These are phyloP conservation scores for Amanita muscaria DNA, from an alignment of 768 basidiomycete genomes.

Conservation along the genomic window DNA sequence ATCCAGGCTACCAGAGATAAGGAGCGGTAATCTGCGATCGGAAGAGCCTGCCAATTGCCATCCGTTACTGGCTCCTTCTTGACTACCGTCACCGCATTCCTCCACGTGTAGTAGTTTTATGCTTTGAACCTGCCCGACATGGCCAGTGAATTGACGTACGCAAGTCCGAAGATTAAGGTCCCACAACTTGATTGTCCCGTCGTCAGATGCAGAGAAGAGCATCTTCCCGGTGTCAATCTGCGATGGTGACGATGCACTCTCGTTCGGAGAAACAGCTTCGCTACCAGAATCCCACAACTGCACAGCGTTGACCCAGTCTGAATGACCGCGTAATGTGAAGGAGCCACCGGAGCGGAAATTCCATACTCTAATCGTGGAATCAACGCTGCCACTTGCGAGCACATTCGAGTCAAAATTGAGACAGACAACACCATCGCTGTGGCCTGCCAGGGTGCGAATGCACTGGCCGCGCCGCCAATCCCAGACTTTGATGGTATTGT, in stretches of 20 bases:
- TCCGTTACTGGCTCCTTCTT: conserved; percentile 3
- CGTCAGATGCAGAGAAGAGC: conserved; percentile 96
- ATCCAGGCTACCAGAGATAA: conserved; percentile 87
- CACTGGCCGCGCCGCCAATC: conserved; percentile 89
- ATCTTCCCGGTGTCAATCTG: conserved; percentile 81
- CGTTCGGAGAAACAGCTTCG: too few relatives aligned
- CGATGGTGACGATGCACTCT: conserved; percentile 25
- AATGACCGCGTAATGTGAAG: conserved; percentile 87
- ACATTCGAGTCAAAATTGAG: conserved; percentile 89
- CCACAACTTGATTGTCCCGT: conserved; percentile 91
- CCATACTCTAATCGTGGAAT: conserved; percentile 93
- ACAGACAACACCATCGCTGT: conserved; percentile 85
- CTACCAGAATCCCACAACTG: conserved; percentile 75
- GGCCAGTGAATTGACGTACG: conserved; percentile 77
- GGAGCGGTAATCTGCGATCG: conserved; percentile 49
- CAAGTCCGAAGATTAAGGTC: conserved; percentile 77
- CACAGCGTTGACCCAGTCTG: conserved; percentile 95
- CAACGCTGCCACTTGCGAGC: conserved; percentile 87
- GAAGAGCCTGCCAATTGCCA: neutral
- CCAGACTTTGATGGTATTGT: conserved; percentile 92
- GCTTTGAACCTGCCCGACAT: conserved; percentile 92
- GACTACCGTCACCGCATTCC: conserved; percentile 33
- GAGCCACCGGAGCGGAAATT: conserved; percentile 88
- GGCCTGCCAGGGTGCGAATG: conserved; percentile 81
- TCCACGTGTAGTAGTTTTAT: conserved; percentile 70